phyloP scores from a whole-genome alignment of 371 early-diverging fungal genomes.

The Apophysomyces variabilis region DNA sequence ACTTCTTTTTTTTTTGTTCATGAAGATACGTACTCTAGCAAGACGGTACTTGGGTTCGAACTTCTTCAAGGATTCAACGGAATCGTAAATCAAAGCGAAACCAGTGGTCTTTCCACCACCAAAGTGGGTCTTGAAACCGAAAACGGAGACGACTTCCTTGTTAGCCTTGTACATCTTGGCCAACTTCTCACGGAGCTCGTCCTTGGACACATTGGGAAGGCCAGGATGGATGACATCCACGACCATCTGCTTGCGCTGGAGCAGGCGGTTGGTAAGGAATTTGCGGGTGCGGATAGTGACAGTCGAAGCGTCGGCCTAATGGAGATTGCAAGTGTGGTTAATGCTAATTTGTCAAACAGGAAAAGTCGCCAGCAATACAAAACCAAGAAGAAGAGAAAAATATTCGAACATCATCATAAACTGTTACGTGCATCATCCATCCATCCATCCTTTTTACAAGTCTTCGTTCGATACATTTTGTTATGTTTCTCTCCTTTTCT shows the following conservation, averaged over 20 bases:
- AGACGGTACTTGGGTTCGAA: conserved; percentile 99
- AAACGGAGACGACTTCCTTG: conserved; percentile 89
- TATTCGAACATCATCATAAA: neutral
- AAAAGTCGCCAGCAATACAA: neutral
- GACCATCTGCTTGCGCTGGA: conserved; percentile 98
- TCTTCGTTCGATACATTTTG: neutral
- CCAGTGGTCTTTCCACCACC: conserved; percentile 99
- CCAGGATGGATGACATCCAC: conserved; percentile 97
- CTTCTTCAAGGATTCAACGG: conserved; percentile 94
- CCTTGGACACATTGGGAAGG: conserved; percentile 91
- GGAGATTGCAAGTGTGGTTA: neutral
- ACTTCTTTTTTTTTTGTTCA: neutral
- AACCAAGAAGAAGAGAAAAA: neutral
- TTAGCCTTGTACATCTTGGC: conserved; percentile 97
- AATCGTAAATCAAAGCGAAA: conserved; percentile 98
- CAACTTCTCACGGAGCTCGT: conserved; percentile 93
- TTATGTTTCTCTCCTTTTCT: neutral
- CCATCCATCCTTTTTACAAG: neutral
- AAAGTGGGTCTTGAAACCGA: conserved; percentile 96
- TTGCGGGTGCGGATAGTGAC: conserved; percentile 97
- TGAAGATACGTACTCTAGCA: conserved; percentile 64
- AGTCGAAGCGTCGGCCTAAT: conserved; percentile 56
- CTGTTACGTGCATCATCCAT: neutral
- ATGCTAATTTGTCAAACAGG: neutral
- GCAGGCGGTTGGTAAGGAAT: conserved; percentile 98